Evolutionary conservation across 1,284 basidiomycete genomes (phyloP).

Genomic region (Chalciporus sp.): DNA sequence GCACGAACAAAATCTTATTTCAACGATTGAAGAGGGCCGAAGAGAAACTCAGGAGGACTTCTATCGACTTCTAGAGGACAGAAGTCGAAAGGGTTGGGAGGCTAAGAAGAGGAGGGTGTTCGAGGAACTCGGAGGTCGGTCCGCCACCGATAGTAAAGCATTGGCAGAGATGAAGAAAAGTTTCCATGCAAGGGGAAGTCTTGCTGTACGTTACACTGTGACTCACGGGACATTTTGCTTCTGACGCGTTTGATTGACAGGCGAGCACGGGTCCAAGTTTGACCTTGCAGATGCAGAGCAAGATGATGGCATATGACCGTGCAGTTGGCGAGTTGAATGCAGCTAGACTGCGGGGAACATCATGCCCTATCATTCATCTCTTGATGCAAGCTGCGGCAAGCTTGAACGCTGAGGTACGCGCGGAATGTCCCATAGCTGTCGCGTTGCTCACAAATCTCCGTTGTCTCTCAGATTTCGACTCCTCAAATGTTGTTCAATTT

Average conservation of each 20-base stretch:
- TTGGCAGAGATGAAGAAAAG: conserved; percentile 62
- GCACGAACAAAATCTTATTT: conserved; percentile 92
- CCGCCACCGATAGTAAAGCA: conserved; percentile 54
- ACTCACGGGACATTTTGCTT: background rate
- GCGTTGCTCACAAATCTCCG: conserved; percentile 3
- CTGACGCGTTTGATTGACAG: conserved; percentile 32
- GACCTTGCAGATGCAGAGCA: conserved; percentile 81
- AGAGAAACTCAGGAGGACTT: conserved; percentile 87
- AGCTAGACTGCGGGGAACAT: conserved; percentile 68
- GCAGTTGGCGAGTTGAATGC: conserved; percentile 76
- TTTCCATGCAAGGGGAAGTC: conserved; percentile 54
- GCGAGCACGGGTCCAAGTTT: conserved; percentile 56
- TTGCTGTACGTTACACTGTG: conserved; percentile 46
- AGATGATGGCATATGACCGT: conserved; percentile 94
- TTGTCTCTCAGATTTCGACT: conserved; percentile 42
- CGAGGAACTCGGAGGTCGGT: conserved; percentile 80
- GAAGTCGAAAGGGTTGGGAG: conserved; percentile 85
- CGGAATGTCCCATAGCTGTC: background rate
- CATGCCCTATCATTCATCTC: conserved; percentile 74
- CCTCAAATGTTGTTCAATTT: conserved; percentile 70
- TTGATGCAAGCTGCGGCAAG: conserved; percentile 65
- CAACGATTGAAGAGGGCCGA: conserved; percentile 89
- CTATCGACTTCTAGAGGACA: conserved; percentile 76
- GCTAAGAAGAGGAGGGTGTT: conserved; percentile 87
- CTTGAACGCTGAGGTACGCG: conserved; percentile 56